Evolutionary conservation across 805 yeast genomes (phyloP).

Genomic region (Dipodascus albidus): DNA sequence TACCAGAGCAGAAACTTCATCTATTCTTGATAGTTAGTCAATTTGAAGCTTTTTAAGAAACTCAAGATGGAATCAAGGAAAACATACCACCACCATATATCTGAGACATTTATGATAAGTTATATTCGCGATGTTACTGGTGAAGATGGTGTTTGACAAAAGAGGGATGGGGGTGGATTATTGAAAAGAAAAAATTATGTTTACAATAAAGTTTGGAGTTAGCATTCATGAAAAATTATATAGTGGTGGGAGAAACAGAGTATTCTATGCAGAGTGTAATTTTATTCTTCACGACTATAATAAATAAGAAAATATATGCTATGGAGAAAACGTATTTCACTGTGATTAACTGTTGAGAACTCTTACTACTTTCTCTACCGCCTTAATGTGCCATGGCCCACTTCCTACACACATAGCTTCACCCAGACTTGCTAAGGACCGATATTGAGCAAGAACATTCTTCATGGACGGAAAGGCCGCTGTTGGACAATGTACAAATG

Average conservation of each 20-base stretch:
- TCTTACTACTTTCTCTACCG: constrained; percentile 21
- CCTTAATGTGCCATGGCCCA: constrained; percentile 31
- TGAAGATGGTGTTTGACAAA: too few relatives aligned
- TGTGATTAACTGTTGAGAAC: constrained; percentile 6
- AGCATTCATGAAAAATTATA: neutral
- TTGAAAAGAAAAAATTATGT: neutral
- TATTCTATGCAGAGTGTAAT: neutral
- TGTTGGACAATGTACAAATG: constrained; percentile 17
- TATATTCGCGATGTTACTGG: neutral
- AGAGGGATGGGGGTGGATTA: too few relatives aligned
- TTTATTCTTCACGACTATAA: neutral
- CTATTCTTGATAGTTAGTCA: constrained; percentile 20
- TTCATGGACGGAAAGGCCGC: constrained; percentile 19
- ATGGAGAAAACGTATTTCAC: neutral
- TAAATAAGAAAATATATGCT: too few relatives aligned
- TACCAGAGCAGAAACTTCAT: constrained; percentile 85
- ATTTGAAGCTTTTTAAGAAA: neutral
- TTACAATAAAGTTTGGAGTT: too few relatives aligned
- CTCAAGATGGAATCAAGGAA: neutral
- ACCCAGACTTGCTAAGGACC: constrained; percentile 26
- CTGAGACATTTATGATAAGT: neutral
- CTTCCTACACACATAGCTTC: constrained; percentile 26
- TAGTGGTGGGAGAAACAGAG: neutral
- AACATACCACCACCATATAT: neutral
- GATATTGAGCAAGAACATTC: constrained; percentile 25